Evolutionary conservation across 768 basidiomycete species (phyloP), one percentile per base, ranked within the genome.

Genomic region (Clathrus columnatus): DNA sequence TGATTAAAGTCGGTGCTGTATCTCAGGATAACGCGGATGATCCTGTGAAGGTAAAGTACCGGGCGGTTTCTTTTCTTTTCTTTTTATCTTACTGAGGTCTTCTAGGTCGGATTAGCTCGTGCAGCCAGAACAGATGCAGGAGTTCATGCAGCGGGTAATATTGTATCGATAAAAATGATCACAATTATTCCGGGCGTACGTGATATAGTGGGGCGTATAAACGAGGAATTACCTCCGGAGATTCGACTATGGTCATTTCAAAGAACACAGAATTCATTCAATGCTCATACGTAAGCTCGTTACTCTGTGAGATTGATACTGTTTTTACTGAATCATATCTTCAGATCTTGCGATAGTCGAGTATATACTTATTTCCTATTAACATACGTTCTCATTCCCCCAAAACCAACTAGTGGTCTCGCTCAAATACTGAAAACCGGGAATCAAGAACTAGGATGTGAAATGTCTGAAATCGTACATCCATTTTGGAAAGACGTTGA

Each of bases 311-410:
- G 0, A 58, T 41, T 75, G 69, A 46, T 59, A 23, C 24, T 36
- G 23, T n/a, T n/a, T 32, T 23, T 28, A 27, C n/a, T n/a, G 7
- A 16, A n/a, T 10, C 50, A 17, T 44, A 24, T n/a, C n/a, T 60
- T 46, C 69, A 93, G 91, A 57, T 75, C 83, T 2, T 97, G 94
- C 70, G 94, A 97, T 66, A 95, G 93, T 58, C 81, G 95, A 57
- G 91, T 93, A 68, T 99, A 99, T 71, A 96, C 94, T 16, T 99
- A 99, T 70, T 90, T 90, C 71, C 87, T 99, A 61, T 96, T 96
- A 0, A 84, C 90, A 0, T 96, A 98, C 69, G 76, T 94, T 41
- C 77, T 99, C 51, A 78, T 98, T 24, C 92, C 95, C 1, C 93
- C 96, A 0, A 87, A 84, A 65, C 89, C 91, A 4, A 79, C 73